Base-by-base conservation (phyloP, 768 basidiomycete genomes). In the Rhizopogon sp. region DNA sequence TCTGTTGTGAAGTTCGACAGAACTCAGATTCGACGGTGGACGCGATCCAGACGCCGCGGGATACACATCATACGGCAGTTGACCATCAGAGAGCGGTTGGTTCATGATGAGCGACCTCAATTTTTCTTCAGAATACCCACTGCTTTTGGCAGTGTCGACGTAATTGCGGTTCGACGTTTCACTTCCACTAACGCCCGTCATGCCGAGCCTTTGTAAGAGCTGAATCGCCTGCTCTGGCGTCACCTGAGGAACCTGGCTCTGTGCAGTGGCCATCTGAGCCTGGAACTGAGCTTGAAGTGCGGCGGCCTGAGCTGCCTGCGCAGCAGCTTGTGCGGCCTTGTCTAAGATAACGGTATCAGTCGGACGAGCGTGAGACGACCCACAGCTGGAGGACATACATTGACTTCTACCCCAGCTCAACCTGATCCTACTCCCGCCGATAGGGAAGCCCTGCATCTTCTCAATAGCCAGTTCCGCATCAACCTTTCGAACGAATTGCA, bases 391-490 rank as follows among this genome's bases (percentile, higher is more conserved):
- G 44, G 5, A 39, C 50, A 50, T 60, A 93, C 91, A 93, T 80
- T 95, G 93, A 71, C 89, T 92, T 45, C 93, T 79, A 41, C 94
- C 94, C 94, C 94, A 97, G 65, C 90, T 92, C 59, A 96, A 72
- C 37, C 94, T 81, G 60, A 97, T 93, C 63, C 90, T 79, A 59
- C 92, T 93, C 14, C 94, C 94, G 35, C 91, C 93, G 60, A 97
- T 87, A 4, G 93, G 92, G 67, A 94, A 96, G 25, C 93, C 93
- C 74, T 96, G 93, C 93, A 96, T 94, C 72, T 91, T 93, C 72
- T 93, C 90, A 57, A 97, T 97, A 8, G 93, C 93, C 39, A 82
- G 79, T 69, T 95, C 93, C 10, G 94, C 94, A 70, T 97, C 94
- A 9, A 82, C 83, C 70, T 96, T 93, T 60, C 86, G 81, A 28